Evolutionary conservation across 306 rosid genomes (phyloP).

Genomic region (barrel medic (Medicago truncatula)): DNA sequence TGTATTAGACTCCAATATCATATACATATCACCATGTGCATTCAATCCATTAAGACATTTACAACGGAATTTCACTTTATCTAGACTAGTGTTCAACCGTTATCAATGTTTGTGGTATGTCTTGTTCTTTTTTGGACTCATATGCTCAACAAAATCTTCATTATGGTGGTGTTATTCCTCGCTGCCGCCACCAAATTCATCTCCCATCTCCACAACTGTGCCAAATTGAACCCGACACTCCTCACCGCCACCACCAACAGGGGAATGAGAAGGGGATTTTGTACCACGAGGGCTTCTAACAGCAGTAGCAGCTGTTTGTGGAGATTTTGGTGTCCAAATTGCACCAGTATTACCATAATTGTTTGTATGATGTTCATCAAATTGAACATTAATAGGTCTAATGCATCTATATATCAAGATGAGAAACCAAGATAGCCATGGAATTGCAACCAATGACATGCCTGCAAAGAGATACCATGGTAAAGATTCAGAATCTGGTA

Average conservation of each 20-base stretch:
- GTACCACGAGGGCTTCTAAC: background rate
- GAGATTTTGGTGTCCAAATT: background rate
- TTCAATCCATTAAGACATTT: slow-evolving; percentile 28
- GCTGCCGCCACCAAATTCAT: background rate
- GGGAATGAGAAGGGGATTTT: slow-evolving; percentile 38
- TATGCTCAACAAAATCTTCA: background rate
- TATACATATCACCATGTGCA: background rate
- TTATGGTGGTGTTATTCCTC: slow-evolving; percentile 1
- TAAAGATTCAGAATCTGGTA: slow-evolving; percentile 40
- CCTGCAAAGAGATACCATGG: slow-evolving; percentile 54
- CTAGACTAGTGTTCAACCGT: slow-evolving; percentile 25
- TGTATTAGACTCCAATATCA: background rate
- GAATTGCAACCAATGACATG: slow-evolving; percentile 64
- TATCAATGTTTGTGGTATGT: slow-evolving; percentile 20
- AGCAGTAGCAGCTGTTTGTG: background rate
- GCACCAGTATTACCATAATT: slow-evolving; percentile 7
- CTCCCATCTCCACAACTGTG: slow-evolving; percentile 50
- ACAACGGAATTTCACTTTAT: slow-evolving; percentile 48
- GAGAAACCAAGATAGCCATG: slow-evolving; percentile 73
- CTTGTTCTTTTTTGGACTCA: background rate
- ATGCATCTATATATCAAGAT: slow-evolving; percentile 56
- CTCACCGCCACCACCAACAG: background rate
- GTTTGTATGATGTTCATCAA: background rate
- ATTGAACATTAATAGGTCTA: slow-evolving; percentile 9
- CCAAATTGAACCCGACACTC: slow-evolving; percentile 61